A percentile compares a stretch with the other conserved stretches of the same genome.
phyloP scores from a whole-genome alignment of 345 rosid genomes.

The Dovyalis caffra region DNA sequence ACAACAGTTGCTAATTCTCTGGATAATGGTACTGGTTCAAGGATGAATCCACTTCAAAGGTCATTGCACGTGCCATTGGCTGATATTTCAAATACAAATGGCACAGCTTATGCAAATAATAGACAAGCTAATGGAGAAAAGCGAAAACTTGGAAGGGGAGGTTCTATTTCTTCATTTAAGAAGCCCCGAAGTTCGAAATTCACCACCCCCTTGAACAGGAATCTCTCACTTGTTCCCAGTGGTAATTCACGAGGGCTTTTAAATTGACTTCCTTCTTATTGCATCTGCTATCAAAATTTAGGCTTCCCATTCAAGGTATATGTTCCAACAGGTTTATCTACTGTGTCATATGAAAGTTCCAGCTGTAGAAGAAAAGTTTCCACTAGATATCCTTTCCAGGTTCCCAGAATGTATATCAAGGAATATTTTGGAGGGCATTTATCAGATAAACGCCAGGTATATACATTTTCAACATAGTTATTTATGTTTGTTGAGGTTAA shows the following conservation, averaged over 20 bases:
- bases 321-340: conserved; percentile 55
- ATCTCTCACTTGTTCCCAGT: conserved; percentile 33
- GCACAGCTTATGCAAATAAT: conserved; percentile 26
- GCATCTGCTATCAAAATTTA: conserved; percentile 1
- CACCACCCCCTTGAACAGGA: conserved; percentile 55
- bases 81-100: conserved; percentile 61
- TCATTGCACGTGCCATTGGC: conserved; percentile 45
- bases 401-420: conserved; percentile 57
- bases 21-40: conserved; percentile 29
- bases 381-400: conserved; percentile 54
- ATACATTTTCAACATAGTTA: conserved; percentile 1
- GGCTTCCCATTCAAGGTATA: conserved; percentile 15
- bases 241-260: conserved; percentile 45
- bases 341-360: conserved; percentile 39
- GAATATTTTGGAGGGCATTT: conserved; percentile 69
- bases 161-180: conserved; percentile 66
- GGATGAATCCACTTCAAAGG: conserved; percentile 34
- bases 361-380: conserved; percentile 49
- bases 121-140: conserved; percentile 40
- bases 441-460: conserved; percentile 48
- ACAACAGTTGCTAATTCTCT: conserved; percentile 20
- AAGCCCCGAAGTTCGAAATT: conserved; percentile 71
- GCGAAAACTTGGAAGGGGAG: conserved; percentile 49
- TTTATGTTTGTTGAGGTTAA: conserved; percentile 10
- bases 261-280: conserved; percentile 8